phyloP scores from a whole-genome alignment of 352 stramenopile genomes.

The Globisporangium paddicum region DNA sequence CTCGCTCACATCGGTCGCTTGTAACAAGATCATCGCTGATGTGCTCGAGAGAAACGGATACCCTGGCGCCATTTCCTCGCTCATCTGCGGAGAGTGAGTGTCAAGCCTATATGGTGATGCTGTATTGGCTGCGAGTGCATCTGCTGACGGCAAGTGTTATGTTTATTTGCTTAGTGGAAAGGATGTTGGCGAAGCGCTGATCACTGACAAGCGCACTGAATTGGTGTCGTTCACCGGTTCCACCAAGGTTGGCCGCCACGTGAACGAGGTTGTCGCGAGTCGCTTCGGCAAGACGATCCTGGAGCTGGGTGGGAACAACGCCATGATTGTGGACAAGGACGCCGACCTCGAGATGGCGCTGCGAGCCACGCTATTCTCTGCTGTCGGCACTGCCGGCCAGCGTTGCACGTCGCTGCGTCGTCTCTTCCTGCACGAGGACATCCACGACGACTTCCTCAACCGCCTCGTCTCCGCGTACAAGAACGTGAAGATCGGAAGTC shows the following conservation, averaged over 20 bases:
- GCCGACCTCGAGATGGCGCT: slow-evolving; percentile 90
- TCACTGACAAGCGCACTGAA: slow-evolving; percentile 84
- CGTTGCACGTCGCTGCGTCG: slow-evolving; percentile 91
- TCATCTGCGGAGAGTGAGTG: slow-evolving; percentile 67
- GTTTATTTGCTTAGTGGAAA: slow-evolving; percentile 28
- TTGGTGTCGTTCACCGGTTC: slow-evolving; percentile 91
- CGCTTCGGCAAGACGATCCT: slow-evolving; percentile 92
- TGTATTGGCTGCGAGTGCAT: background rate
- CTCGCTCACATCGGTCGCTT: slow-evolving; percentile 86
- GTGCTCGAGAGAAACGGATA: slow-evolving; percentile 86
- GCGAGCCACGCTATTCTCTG: slow-evolving; percentile 87
- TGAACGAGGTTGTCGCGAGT: slow-evolving; percentile 83
- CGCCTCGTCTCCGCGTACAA: slow-evolving; percentile 84
- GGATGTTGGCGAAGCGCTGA: slow-evolving; percentile 84
- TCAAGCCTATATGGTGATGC: background rate
- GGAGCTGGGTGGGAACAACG: slow-evolving; percentile 92
- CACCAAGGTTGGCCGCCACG: slow-evolving; percentile 82
- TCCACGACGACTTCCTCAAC: slow-evolving; percentile 88
- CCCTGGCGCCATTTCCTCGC: slow-evolving; percentile 75
- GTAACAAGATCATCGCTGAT: slow-evolving; percentile 88
- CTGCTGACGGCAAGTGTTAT: background rate
- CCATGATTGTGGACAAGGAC: slow-evolving; percentile 91
- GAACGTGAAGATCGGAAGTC: slow-evolving; percentile 87
- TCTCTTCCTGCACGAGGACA: slow-evolving; percentile 88
- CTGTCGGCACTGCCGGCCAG: slow-evolving; percentile 90